phyloP scores from a whole-genome alignment of 305 asterid genomes.

The Nicotiana rustica region DNA sequence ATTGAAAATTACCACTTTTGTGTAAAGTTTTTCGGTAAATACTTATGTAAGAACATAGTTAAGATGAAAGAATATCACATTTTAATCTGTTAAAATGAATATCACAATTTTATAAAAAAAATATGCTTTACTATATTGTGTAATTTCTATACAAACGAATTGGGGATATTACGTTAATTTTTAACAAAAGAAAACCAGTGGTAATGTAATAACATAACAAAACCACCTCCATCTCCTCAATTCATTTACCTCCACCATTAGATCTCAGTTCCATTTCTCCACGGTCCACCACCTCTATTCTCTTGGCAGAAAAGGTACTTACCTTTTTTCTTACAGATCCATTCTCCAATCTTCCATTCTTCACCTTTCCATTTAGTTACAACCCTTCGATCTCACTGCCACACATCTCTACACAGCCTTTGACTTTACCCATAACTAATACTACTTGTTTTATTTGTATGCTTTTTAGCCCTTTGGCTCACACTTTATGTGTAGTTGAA shows the following conservation, averaged over 20 bases:
- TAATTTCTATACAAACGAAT: too few species aligned
- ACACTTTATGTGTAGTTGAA: too few species aligned
- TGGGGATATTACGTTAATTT: too few species aligned
- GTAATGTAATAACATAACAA: background rate
- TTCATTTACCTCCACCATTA: background rate
- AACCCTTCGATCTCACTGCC: background rate
- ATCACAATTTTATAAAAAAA: too few species aligned
- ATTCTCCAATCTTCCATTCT: background rate
- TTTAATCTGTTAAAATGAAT: too few species aligned
- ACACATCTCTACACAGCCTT: background rate
- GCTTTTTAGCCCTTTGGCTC: background rate
- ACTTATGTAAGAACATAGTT: too few species aligned
- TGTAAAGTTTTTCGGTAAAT: too few species aligned
- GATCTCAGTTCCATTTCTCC: background rate
- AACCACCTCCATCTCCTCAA: background rate
- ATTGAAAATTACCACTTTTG: too few species aligned
- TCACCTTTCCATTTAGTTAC: background rate
- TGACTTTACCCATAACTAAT: background rate
- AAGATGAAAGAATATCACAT: too few species aligned
- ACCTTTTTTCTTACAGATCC: conserved; percentile 1
- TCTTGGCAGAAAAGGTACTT: background rate
- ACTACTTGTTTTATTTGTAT: too few species aligned
- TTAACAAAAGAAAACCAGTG: background rate
- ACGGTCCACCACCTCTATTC: background rate
- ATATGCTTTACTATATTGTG: too few species aligned